Percentiles rank a stretch among this genome's conserved stretches.
Evolutionary conservation across 768 basidiomycete species (phyloP).

Genomic region (Lepiota venenata): DNA sequence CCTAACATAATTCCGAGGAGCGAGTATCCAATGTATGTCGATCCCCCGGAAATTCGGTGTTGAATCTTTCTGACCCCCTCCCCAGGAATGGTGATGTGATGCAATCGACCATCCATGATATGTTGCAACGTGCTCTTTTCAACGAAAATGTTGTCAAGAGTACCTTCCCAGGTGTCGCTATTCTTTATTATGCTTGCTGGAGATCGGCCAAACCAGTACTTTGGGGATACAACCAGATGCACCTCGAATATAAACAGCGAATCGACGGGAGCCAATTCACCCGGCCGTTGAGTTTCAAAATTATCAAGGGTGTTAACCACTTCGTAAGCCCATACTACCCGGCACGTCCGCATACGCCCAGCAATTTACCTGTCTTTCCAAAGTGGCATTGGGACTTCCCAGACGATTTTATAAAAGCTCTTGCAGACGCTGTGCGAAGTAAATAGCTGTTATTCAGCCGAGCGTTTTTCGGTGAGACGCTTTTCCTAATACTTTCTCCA

Average conservation of each 20-base stretch:
- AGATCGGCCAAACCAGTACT: constrained; percentile 21
- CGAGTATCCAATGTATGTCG: constrained; percentile 20
- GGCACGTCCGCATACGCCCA: not conserved
- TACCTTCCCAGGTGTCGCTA: constrained; percentile 20
- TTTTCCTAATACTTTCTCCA: not conserved
- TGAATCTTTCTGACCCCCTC: too few species aligned
- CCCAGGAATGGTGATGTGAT: constrained; percentile 20
- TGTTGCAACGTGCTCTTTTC: constrained; percentile 20
- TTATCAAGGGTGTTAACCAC: constrained; percentile 29
- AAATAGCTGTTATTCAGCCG: not conserved
- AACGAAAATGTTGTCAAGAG: constrained; percentile 14
- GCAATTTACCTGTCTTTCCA: not conserved
- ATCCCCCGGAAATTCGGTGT: not conserved
- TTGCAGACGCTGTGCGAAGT: not conserved
- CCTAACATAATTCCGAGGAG: constrained; percentile 14
- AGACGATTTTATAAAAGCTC: not conserved
- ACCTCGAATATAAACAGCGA: constrained; percentile 19
- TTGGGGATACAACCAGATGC: constrained; percentile 19
- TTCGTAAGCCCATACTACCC: constrained; percentile 24
- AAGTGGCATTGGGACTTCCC: constrained; percentile 10
- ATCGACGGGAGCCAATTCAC: constrained; percentile 15
- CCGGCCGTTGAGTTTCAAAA: constrained; percentile 20
- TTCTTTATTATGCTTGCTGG: constrained; percentile 19
- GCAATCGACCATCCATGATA: constrained; percentile 17
- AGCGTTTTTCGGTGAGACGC: not conserved